Evolutionary conservation across 352 stramenopile genomes (phyloP).

Genomic region (Globisporangium uncinulatum): DNA sequence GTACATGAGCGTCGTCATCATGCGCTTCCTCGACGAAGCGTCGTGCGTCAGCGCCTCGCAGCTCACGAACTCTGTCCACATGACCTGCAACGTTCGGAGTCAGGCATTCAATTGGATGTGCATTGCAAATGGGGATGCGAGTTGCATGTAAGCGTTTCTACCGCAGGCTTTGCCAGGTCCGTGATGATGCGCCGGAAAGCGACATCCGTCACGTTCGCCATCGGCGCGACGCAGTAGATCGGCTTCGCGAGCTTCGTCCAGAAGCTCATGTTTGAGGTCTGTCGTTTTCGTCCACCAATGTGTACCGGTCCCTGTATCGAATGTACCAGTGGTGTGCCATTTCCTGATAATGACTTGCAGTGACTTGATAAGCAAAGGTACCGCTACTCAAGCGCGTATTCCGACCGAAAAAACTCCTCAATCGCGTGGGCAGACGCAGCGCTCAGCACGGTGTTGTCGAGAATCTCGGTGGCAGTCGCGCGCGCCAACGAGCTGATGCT

Average conservation of each 20-base stretch:
- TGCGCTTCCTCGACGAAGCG: conserved; percentile 45
- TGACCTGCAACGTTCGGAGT: conserved; percentile 22
- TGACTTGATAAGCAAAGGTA: too few relatives aligned
- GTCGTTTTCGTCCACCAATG: background rate
- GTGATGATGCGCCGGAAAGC: conserved; percentile 68
- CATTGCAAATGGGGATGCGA: background rate
- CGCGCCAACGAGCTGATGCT: conserved; percentile 43
- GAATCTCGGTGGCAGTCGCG: conserved; percentile 38
- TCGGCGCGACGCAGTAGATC: conserved; percentile 78
- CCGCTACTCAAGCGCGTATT: conserved; percentile 54
- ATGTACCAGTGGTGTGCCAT: background rate
- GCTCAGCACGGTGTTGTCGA: conserved; percentile 62
- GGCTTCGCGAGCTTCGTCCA: conserved; percentile 56
- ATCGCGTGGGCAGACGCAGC: conserved; percentile 49
- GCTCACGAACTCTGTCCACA: conserved; percentile 86
- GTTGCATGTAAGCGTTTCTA: conserved; percentile 4
- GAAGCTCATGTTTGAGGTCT: conserved; percentile 32
- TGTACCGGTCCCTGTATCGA: conserved; percentile 1
- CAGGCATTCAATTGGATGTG: too few relatives aligned
- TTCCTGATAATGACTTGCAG: conserved; percentile 1
- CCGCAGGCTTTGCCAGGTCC: conserved; percentile 71
- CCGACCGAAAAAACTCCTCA: conserved; percentile 63
- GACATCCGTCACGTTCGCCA: conserved; percentile 81
- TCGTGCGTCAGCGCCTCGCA: conserved; percentile 76
- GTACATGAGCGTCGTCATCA: conserved; percentile 78